Conservation (phyloP, 257 asterid genomes). For the Eucommia ulmoides region DNA sequence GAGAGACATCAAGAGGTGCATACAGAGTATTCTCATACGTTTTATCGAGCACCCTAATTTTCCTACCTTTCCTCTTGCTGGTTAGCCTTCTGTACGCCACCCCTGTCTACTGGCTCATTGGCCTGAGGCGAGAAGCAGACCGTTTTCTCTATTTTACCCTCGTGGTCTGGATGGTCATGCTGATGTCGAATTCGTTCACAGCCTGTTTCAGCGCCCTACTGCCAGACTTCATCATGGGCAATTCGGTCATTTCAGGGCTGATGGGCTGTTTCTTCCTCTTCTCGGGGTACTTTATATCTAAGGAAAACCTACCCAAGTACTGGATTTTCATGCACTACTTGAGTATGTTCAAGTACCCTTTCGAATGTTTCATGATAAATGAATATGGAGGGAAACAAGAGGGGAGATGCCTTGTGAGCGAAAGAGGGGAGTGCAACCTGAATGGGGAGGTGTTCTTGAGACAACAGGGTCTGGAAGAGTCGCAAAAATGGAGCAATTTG, state of each 20-base stretch:
- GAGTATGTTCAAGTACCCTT: conserved; percentile 79
- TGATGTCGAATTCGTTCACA: conserved; percentile 79
- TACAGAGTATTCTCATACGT: conserved; percentile 45
- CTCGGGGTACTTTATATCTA: conserved; percentile 67
- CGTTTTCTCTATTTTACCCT: conserved; percentile 60
- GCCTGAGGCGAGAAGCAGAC: conserved; percentile 39
- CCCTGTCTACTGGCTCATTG: conserved; percentile 76
- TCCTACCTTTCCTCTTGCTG: conserved; percentile 58
- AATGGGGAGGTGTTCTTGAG: conserved; percentile 42
- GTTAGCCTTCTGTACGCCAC: conserved; percentile 41
- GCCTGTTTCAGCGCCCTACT: conserved; percentile 77
- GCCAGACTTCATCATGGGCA: conserved; percentile 81
- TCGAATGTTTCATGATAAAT: conserved; percentile 68
- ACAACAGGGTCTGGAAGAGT: conserved; percentile 43
- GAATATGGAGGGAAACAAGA: conserved; percentile 66
- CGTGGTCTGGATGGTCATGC: conserved; percentile 60
- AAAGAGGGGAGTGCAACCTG: conserved; percentile 35
- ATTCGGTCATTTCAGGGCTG: conserved; percentile 69
- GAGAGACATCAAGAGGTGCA: not conserved
- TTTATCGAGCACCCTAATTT: conserved; percentile 57
- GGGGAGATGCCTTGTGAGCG: conserved; percentile 36
- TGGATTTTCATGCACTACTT: conserved; percentile 87
- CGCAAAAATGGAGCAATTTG: conserved; percentile 63
- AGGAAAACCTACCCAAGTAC: conserved; percentile 47
- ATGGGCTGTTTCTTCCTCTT: conserved; percentile 91